phyloP scores from a whole-genome alignment of 805 yeast species.

The Hanseniaspora nectarophila region DNA sequence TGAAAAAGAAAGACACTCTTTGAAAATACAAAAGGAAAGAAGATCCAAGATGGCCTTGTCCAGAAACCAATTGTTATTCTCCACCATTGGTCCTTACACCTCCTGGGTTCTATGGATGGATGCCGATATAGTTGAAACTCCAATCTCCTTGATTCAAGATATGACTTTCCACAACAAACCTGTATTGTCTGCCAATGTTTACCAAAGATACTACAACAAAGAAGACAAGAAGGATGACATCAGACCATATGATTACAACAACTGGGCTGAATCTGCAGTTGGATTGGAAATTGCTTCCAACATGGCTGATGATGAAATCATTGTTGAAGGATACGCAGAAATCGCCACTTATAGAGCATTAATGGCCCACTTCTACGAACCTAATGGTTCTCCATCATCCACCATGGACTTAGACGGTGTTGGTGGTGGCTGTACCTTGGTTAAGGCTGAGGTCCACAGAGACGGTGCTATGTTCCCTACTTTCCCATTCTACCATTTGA shows the following conservation, averaged over 20 bases:
- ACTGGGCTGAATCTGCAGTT: constrained; percentile 81
- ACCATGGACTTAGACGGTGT: constrained; percentile 91
- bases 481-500: constrained; percentile 90
- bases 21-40: constrained; percentile 74
- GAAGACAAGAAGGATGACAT: constrained; percentile 44
- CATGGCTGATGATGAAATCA: constrained; percentile 77
- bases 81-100: constrained; percentile 78
- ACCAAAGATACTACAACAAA: constrained; percentile 62
- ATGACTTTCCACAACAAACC: constrained; percentile 76
- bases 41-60: constrained; percentile 88
- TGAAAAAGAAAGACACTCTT: constrained; percentile 87
- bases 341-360: constrained; percentile 87
- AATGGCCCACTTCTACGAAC: constrained; percentile 79
- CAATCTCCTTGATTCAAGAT: constrained; percentile 72
- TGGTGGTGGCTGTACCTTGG: constrained; percentile 93
- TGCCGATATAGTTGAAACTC: constrained; percentile 86
- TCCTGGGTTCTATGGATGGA: constrained; percentile 97
- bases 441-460: constrained; percentile 93
- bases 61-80: constrained; percentile 78
- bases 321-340: constrained; percentile 89
- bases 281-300: constrained; percentile 63
- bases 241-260: constrained; percentile 89
- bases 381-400: constrained; percentile 46
- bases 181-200: constrained; percentile 84
- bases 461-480: constrained; percentile 99